phyloP scores from a whole-genome alignment of 2,329 filamentous ascomycete species.

The Fusarium duplospermum region DNA sequence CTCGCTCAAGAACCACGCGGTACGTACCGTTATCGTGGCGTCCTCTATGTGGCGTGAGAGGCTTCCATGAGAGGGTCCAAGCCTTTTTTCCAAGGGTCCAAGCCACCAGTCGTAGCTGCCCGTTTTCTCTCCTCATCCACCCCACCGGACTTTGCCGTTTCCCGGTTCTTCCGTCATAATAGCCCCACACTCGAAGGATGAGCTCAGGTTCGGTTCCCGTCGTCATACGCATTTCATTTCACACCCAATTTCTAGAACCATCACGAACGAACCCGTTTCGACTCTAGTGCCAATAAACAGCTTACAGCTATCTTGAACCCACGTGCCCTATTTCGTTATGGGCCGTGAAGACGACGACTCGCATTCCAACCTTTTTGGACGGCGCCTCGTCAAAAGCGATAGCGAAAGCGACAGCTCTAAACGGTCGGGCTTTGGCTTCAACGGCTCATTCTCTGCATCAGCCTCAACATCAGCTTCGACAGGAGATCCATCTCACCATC shows the following conservation, averaged over 20 bases:
- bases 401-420: conserved; percentile 48
- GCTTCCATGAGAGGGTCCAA: background rate
- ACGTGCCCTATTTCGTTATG: conserved; percentile 21
- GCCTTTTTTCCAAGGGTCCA: conserved; percentile 1
- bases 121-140: background rate
- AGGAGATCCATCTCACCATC: conserved; percentile 15
- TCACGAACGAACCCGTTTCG: conserved; percentile 8
- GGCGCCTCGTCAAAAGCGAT: conserved; percentile 43
- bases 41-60: conserved; percentile 4
- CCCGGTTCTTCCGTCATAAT: conserved; percentile 22
- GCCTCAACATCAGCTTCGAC: conserved; percentile 27
- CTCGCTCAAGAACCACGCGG: conserved; percentile 6
- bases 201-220: background rate
- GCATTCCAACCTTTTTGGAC: conserved; percentile 18
- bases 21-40: conserved; percentile 9
- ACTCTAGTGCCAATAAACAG: conserved; percentile 13
- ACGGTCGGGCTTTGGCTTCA: conserved; percentile 41
- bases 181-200: background rate
- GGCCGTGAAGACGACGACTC: conserved; percentile 28
- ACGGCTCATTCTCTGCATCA: conserved; percentile 25
- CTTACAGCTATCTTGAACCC: conserved; percentile 1
- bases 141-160: conserved; percentile 19
- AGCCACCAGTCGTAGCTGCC: conserved; percentile 16
- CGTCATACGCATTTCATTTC: conserved; percentile 30
- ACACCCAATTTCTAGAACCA: conserved; percentile 29